Conservation (phyloP, 768 basidiomycete genomes). For the Lactarius vividus region DNA sequence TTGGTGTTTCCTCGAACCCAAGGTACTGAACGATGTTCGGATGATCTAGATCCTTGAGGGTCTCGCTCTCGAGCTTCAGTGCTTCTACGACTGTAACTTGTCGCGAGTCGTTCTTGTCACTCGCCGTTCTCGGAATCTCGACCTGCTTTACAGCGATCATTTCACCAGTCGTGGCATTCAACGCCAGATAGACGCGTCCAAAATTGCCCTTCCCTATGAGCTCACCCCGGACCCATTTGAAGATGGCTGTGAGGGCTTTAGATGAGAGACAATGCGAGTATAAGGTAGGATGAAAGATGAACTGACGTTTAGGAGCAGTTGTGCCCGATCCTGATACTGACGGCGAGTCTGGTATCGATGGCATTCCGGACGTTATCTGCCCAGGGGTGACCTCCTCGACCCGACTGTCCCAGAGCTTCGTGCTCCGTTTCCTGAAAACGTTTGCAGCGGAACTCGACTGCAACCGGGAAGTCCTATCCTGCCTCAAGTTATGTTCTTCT, state of each 20-base stretch:
- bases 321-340: conserved; percentile 41
- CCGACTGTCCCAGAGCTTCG: conserved; percentile 93
- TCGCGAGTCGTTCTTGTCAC: conserved; percentile 85
- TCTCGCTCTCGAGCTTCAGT: conserved; percentile 92
- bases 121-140: conserved; percentile 86
- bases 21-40: conserved; percentile 97
- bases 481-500: conserved; percentile 76
- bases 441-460: conserved; percentile 48
- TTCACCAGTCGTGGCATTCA: conserved; percentile 95
- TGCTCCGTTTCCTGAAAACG: conserved; percentile 75
- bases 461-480: conserved; percentile 66
- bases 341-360: conserved; percentile 54
- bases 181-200: conserved; percentile 91
- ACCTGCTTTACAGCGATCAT: conserved; percentile 99
- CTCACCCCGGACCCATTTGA: conserved; percentile 98
- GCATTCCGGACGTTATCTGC: conserved; percentile 49
- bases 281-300: conserved; percentile 11
- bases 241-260: conserved; percentile 56
- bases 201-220: conserved; percentile 97
- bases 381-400: conserved; percentile 90
- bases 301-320: conserved; percentile 60
- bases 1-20: conserved; percentile 87
- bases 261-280: conserved; percentile 1
- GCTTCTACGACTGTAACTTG: conserved; percentile 87
- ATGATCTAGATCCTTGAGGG: conserved; percentile 94